A percentile compares a stretch with the other conserved stretches of the same genome.
phyloP scores from a whole-genome alignment of 352 stramenopile species.

The Phytophthora citrophthora region DNA sequence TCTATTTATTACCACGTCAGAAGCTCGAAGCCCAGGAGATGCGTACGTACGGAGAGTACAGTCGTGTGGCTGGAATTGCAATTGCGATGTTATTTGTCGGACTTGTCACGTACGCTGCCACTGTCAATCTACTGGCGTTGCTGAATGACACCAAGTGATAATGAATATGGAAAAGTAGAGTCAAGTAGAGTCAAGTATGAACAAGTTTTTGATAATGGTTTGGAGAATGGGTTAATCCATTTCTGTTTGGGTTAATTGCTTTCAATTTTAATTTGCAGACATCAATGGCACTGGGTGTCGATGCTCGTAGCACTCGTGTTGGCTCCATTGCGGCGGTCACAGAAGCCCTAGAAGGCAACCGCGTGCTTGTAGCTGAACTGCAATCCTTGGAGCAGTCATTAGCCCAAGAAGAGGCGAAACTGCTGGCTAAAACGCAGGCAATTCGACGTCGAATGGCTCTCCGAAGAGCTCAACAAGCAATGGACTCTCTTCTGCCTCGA shows the following conservation, averaged over 20 bases:
- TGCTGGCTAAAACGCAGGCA: constrained; percentile 46
- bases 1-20: constrained; percentile 73
- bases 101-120: constrained; percentile 48
- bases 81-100: constrained; percentile 49
- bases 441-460: constrained; percentile 62
- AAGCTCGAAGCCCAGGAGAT: constrained; percentile 72
- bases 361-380: constrained; percentile 50
- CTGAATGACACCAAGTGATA: constrained; percentile 39
- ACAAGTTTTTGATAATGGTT: no score
- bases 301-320: constrained; percentile 9
- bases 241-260: no score
- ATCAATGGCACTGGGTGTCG: constrained; percentile 13
- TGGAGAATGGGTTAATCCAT: no score
- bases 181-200: no score
- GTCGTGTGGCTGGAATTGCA: constrained; percentile 42
- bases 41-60: constrained; percentile 60
- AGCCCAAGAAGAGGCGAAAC: constrained; percentile 40
- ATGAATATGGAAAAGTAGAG: constrained; percentile 5
- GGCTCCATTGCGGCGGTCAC: constrained; percentile 11
- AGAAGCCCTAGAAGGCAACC: constrained; percentile 51
- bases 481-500: constrained; percentile 39
- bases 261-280: no score
- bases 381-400: constrained; percentile 40
- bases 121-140: constrained; percentile 50
- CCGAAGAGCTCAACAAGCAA: constrained; percentile 54